phyloP scores from a whole-genome alignment of 1,284 basidiomycete genomes.

The Austropuccinia psidii region DNA sequence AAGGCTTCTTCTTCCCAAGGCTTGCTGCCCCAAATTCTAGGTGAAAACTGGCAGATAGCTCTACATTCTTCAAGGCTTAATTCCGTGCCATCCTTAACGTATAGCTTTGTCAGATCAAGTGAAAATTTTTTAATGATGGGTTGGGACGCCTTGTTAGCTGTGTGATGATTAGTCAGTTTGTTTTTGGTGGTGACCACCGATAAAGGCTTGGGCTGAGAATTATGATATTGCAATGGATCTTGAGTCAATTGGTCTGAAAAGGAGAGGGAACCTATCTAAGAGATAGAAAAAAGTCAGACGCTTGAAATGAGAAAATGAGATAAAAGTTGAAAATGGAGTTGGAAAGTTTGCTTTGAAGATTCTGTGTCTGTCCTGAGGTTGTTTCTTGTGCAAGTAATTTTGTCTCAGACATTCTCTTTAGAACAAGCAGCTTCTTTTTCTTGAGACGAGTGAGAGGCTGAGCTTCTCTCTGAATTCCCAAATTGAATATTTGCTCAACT shows the following conservation, averaged over 20 bases:
- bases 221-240: conserved; percentile 19
- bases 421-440: conserved; percentile 38
- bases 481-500: conserved; percentile 19
- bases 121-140: conserved; percentile 3
- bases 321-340: too few relatives aligned
- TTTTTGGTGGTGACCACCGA: background rate
- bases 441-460: conserved; percentile 46
- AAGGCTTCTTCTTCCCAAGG: conserved; percentile 33
- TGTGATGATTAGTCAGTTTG: background rate
- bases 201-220: background rate
- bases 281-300: background rate
- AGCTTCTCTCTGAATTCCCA: conserved; percentile 45
- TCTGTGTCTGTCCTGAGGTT: too few relatives aligned
- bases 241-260: background rate
- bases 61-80: conserved; percentile 32
- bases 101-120: conserved; percentile 18
- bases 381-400: too few relatives aligned
- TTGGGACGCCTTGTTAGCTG: background rate
- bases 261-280: background rate
- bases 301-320: too few relatives aligned
- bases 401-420: conserved; percentile 15
- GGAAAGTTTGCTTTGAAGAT: too few relatives aligned
- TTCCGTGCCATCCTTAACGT: conserved; percentile 8
- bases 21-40: background rate
- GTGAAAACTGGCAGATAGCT: background rate